Percentiles rank a stretch among this genome's conserved stretches.
phyloP scores from a whole-genome alignment of 441 rosid genomes.

The Adansonia rubrostipa region DNA sequence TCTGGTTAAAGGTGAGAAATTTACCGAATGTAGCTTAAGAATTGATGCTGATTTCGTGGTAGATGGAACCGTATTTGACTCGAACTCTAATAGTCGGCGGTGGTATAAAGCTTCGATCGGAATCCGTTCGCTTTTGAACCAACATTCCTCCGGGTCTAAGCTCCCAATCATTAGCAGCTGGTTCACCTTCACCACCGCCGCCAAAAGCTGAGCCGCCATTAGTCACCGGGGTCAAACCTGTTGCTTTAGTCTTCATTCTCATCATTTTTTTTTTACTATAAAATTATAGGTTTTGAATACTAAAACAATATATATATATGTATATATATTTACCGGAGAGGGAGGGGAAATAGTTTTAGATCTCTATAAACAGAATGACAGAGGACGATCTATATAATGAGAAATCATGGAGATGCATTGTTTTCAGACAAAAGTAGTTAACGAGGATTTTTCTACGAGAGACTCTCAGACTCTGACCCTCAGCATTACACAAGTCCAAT shows the following conservation, averaged over 20 bases:
- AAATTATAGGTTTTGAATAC: too few species aligned
- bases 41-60: background rate
- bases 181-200: background rate
- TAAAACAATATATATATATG: too few species aligned
- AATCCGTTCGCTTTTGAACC: background rate
- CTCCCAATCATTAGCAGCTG: background rate
- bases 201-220: background rate
- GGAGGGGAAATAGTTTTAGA: too few species aligned
- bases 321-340: too few species aligned
- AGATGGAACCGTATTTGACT: background rate
- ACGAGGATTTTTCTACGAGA: constrained; percentile 28
- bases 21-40: background rate
- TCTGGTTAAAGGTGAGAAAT: background rate
- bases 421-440: constrained; percentile 2
- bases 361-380: background rate
- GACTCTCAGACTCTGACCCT: constrained; percentile 31
- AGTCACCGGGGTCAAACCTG: background rate
- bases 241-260: background rate
- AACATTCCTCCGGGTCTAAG: background rate
- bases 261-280: background rate
- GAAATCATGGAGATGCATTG: constrained; percentile 33
- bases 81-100: background rate
- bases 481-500: constrained; percentile 51
- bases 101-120: background rate
- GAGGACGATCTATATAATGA: constrained; percentile 38